Percentiles rank a stretch among this genome's conserved stretches.
Evolutionary conservation across 225 moss, liverwort and hornwort genomes (phyloP).

Genomic region (Asterella californica): DNA sequence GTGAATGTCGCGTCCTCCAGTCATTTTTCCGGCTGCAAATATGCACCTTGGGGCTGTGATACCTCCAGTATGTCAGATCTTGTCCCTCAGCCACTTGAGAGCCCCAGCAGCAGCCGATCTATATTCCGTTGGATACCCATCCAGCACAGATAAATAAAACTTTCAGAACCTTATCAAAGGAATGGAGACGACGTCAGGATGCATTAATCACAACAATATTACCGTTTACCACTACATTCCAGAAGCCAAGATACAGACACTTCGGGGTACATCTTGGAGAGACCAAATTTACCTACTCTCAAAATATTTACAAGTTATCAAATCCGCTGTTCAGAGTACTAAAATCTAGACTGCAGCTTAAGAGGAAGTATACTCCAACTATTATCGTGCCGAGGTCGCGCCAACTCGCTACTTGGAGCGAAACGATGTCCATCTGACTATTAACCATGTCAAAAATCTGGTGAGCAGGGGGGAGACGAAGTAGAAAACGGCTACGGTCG

Average conservation of each 20-base stretch:
- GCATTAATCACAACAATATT: background rate
- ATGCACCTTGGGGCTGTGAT: background rate
- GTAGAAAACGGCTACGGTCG: constrained; percentile 26
- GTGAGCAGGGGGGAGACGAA: constrained; percentile 34
- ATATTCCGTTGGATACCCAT: constrained; percentile 23
- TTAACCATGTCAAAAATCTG: constrained; percentile 39
- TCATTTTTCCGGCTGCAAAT: constrained; percentile 1
- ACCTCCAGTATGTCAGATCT: constrained; percentile 28
- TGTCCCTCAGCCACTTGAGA: constrained; percentile 51
- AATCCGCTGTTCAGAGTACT: constrained; percentile 1
- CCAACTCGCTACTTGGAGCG: constrained; percentile 29
- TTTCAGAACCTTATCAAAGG: constrained; percentile 37
- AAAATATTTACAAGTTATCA: constrained; percentile 7
- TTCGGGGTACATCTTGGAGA: background rate
- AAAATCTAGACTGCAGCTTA: background rate
- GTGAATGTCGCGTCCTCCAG: constrained; percentile 12
- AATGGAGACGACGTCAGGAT: constrained; percentile 3
- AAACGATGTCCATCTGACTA: constrained; percentile 30
- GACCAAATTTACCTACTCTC: constrained; percentile 4
- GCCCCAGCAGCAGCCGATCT: constrained; percentile 50
- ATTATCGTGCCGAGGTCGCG: background rate
- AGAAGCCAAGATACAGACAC: background rate
- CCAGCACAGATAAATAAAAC: constrained; percentile 36
- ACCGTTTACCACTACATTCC: background rate
- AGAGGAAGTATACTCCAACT: background rate